phyloP scores from a whole-genome alignment of 108 stramenopile species.

The Skeletonema potamos region DNA sequence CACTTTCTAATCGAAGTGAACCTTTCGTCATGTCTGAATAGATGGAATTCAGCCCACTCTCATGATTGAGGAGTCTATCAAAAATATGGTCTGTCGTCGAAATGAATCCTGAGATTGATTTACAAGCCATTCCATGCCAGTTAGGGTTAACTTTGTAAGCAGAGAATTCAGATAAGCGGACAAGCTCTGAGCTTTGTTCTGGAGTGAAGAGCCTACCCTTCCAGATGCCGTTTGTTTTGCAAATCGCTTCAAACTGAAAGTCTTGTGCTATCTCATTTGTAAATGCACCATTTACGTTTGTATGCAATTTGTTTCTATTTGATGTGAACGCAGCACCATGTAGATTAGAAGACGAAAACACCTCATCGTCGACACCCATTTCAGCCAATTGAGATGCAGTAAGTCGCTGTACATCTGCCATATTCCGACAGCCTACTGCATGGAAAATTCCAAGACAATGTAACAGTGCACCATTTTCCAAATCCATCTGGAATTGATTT shows the following conservation, averaged over 20 bases:
- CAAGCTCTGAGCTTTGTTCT: conserved; percentile 6
- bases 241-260: conserved; percentile 14
- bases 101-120: conserved; percentile 3
- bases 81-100: neutral
- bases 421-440: too few species aligned
- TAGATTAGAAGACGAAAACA: too few species aligned
- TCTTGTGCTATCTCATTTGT: neutral
- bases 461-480: too few species aligned
- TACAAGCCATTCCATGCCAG: conserved; percentile 13
- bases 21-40: neutral
- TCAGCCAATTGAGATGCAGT: too few species aligned
- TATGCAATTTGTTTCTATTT: too few species aligned
- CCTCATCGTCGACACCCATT: too few species aligned
- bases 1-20: conserved; percentile 7
- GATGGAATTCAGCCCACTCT: neutral
- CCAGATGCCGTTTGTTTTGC: neutral
- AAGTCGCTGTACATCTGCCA: too few species aligned
- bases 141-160: neutral
- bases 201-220: conserved; percentile 9
- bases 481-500: too few species aligned
- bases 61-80: neutral
- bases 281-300: too few species aligned
- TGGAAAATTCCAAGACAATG: too few species aligned
- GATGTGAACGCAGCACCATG: too few species aligned
- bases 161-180: conserved; percentile 6